Evolutionary conservation across 805 yeast species (phyloP), one percentile per base, ranked within the genome.

Genomic region (Saccharomyces paradoxus): DNA sequence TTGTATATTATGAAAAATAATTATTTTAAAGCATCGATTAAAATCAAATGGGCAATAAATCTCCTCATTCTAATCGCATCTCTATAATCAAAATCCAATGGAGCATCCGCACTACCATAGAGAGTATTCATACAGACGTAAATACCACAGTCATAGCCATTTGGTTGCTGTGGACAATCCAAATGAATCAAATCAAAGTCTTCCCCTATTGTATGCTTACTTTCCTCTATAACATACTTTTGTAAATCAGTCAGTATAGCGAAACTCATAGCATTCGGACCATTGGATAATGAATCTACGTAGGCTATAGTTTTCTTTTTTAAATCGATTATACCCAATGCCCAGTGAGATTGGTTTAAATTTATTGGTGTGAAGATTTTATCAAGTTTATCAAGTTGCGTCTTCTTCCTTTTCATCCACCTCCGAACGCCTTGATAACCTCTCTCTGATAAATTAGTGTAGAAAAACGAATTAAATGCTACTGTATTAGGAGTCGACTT

Each of bases 111-210:
- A 0, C 91, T 71, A 46, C 89, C 62, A 49, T 78, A 83, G 50
- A 82, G 79, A 1, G 87, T 88, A 49, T 83, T 85, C 53, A 90
- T 81, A 68, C 97, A 86, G 2, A 95, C 80, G 65, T 91, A 94
- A 1, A 92, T 96, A 7, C 99, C 99, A 74, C 99, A 94, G 69
- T 94, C 99, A 60, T 68, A 88, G 0, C 97, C 97, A 65, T 94
- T 94, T 28, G 77, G 74, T 67, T 94, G 99, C 60, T 85, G 88
- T 0, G 99, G 98, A 47, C 91, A 77, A n/a, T 71, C 66, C 2
- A 68, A 57, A 41, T 71, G 75, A 14, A 57, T 54, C 21, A 69
- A 53, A 14, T 66, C 68, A 50, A 66, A 70, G 22, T 71, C 73
- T 37, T 66, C 57, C 6, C 76, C 75, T 12, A 68, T 46, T 4